Base-by-base conservation (phyloP, 2,329 filamentous ascomycete species). In the Colletotrichum tofieldiae region DNA sequence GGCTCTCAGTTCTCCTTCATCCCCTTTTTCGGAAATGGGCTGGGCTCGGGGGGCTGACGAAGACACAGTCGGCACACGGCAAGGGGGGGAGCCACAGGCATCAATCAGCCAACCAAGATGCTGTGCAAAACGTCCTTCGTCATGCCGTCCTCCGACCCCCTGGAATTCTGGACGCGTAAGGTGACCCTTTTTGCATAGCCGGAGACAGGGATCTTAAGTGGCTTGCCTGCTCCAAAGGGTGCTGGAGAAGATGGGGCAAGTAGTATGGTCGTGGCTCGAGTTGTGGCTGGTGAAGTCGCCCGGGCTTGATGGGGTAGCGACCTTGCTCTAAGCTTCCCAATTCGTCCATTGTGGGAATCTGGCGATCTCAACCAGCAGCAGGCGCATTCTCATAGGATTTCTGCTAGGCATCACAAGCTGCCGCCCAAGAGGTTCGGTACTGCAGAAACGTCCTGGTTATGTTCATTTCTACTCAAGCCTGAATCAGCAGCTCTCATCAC, bases 11-110 rank as follows among this genome's bases (percentile, higher is more conserved):
- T 26, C 9, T 49, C 35, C 47, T 47, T 47, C 49, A 67, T 67
- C 64, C 68, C 63, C 49, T 67, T 71, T 71, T 60, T 37, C 9
- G 18, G 37, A 7, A 39, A 18, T 18, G 18, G 26, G 20, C 41
- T 43, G 23, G 54, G 64, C 49, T 20, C 14, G 62, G 68, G 68
- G 51, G 29, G 69, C 58, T 72, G 65, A 69, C 59, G 59, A 63
- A 71, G 68, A 62, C 68, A 63, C 58, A 29, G 51, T 55, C 37
- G 65, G 63, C 49, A 49, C 26, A 49, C 49, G 47, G 35, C 18
- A 63, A 63, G 20, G 26, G 49, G 49, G 41, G 29, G 26, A 49
- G 43, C 29, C 32, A 45, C 45, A 51, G 45, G 32, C 45, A 39
- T 51, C 41, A 45, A 26, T 45, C 49, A 58, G 45, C 49, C 64